Conservation (phyloP, 352 stramenopile species). For the Pythium rhizo-oryzae region DNA sequence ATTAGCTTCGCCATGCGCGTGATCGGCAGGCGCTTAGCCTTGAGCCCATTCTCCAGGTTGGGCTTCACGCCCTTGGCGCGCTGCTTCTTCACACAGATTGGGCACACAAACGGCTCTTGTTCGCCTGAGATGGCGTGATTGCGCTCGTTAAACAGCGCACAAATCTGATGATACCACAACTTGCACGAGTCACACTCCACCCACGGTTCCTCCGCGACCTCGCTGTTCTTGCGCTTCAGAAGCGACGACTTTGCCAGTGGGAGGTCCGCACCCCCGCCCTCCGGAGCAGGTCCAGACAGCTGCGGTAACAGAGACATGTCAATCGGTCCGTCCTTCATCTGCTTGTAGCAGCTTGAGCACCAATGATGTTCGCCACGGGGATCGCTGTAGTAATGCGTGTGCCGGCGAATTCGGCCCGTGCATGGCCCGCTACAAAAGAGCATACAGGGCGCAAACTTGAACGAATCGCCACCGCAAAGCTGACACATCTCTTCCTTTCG, state of each 20-base stretch:
- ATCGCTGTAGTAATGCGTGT: conserved; percentile 90
- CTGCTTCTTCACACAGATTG: conserved; percentile 88
- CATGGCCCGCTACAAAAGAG: conserved; percentile 89
- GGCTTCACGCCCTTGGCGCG: conserved; percentile 70
- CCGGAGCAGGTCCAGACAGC: conserved; percentile 59
- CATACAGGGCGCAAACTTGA: conserved; percentile 91
- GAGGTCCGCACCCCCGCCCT: conserved; percentile 48
- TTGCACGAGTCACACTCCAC: conserved; percentile 99
- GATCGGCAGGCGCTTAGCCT: conserved; percentile 76
- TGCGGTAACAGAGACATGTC: conserved; percentile 87
- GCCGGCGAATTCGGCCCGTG: conserved; percentile 75
- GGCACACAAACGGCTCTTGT: conserved; percentile 86
- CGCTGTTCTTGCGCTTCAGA: conserved; percentile 98
- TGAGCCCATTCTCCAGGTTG: conserved; percentile 78
- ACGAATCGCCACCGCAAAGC: conserved; percentile 87
- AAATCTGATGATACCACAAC: conserved; percentile 99
- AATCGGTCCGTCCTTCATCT: conserved; percentile 93
- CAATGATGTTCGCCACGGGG: conserved; percentile 84
- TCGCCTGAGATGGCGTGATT: conserved; percentile 95
- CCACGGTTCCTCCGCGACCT: conserved; percentile 97
- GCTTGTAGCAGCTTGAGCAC: conserved; percentile 90
- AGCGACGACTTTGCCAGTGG: conserved; percentile 94
- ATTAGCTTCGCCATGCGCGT: conserved; percentile 87
- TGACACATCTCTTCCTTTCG: conserved; percentile 89
- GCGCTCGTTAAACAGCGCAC: conserved; percentile 98